These are phyloP conservation scores for Oemleria cerasiformis DNA, from an alignment of 306 rosid species.

Conservation along the genomic window DNA sequence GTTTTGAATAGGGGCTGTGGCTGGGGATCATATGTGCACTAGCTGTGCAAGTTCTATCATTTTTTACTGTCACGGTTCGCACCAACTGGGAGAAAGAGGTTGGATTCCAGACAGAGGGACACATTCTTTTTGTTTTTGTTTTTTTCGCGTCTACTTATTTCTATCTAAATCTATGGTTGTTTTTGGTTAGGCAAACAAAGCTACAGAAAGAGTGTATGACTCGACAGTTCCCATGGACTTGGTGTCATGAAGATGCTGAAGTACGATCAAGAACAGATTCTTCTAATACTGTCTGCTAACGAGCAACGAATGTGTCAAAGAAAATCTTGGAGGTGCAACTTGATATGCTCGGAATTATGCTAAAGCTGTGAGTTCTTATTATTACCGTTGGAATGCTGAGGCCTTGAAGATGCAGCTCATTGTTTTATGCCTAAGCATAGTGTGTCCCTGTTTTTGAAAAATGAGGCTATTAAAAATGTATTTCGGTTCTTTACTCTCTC, in stretches of 20 bases:
- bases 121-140: not conserved
- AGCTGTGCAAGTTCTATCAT: conserved; percentile 48
- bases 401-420: conserved; percentile 6
- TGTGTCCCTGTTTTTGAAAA: not conserved
- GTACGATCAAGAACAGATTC: no score
- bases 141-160: not conserved
- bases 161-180: not conserved
- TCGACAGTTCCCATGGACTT: conserved; percentile 28
- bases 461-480: not conserved
- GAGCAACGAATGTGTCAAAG: not conserved
- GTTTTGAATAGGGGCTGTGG: conserved; percentile 64
- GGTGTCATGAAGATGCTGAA: conserved; percentile 21
- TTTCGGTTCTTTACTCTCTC: no score
- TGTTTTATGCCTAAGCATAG: not conserved
- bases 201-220: conserved; percentile 51
- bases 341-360: not conserved
- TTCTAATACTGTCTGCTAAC: no score
- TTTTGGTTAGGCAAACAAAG: conserved; percentile 33
- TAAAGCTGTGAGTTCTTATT: not conserved
- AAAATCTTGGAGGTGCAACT: conserved; percentile 2
- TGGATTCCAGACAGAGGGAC: not conserved
- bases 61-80: conserved; percentile 43
- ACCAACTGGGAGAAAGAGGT: conserved; percentile 75
- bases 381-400: not conserved
- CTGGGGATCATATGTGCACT: conserved; percentile 70